phyloP scores from a whole-genome alignment of 805 yeast genomes.

The Isabelozyma pseudorhagii region DNA sequence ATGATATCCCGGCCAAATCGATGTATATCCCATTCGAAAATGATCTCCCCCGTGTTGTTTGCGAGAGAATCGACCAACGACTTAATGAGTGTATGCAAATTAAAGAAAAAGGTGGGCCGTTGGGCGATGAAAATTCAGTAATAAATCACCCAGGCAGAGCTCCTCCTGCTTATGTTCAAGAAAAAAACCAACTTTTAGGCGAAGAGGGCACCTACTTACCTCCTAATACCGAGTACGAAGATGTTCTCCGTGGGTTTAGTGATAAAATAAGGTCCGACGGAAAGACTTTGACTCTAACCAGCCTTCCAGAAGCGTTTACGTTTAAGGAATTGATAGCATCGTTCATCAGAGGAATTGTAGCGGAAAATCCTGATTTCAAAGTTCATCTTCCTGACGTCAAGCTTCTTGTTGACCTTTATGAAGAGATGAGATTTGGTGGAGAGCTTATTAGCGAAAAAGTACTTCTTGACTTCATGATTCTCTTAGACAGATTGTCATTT shows the following conservation, averaged over 20 bases:
- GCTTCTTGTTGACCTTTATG: conserved; percentile 51
- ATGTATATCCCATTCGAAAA: conserved; percentile 63
- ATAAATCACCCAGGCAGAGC: conserved; percentile 40
- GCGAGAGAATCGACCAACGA: conserved; percentile 19
- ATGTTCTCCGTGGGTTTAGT: conserved; percentile 57
- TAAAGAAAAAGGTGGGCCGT: conserved; percentile 33
- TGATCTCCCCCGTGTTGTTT: conserved; percentile 40
- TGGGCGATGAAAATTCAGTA: conserved; percentile 15
- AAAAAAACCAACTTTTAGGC: not conserved
- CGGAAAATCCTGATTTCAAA: conserved; percentile 3
- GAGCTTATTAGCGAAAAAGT: conserved; percentile 54
- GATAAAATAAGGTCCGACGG: conserved; percentile 54
- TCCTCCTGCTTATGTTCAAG: conserved; percentile 40
- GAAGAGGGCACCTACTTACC: conserved; percentile 19
- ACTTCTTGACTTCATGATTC: conserved; percentile 56
- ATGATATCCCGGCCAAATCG: conserved; percentile 69
- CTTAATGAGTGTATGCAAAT: conserved; percentile 29
- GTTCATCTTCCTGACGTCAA: conserved; percentile 1
- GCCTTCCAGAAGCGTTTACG: conserved; percentile 36
- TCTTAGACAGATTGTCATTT: conserved; percentile 15
- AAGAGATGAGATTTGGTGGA: conserved; percentile 65
- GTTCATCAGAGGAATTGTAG: conserved; percentile 17
- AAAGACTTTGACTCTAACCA: conserved; percentile 30
- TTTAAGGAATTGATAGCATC: conserved; percentile 41
- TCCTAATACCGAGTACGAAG: conserved; percentile 41